Percentiles rank a stretch among this genome's conserved stretches.
Evolutionary conservation across 495 filamentous ascomycete genomes (phyloP).

Genomic region (Cenococcum geophilum): DNA sequence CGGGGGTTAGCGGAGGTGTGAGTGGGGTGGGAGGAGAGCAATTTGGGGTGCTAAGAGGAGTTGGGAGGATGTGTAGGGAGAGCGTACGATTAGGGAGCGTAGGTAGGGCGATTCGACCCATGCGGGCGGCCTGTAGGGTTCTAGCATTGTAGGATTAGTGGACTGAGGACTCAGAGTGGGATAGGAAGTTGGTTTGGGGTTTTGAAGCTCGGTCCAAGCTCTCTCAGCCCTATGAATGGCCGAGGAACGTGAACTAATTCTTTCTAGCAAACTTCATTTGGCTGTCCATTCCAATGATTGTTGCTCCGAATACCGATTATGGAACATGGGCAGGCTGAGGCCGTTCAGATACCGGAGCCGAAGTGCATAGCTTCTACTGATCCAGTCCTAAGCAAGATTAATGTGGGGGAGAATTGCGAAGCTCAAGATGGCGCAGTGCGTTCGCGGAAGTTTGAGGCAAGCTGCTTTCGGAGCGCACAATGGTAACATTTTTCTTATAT

Average conservation of each 20-base stretch:
- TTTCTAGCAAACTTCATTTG: neutral
- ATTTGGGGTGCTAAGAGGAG: constrained; percentile 10
- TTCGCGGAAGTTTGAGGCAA: constrained; percentile 13
- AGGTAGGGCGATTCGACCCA: constrained; percentile 43
- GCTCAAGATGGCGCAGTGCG: neutral
- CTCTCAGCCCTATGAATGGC: neutral
- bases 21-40: constrained; percentile 38
- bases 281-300: too few relatives aligned
- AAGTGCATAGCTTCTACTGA: constrained; percentile 1
- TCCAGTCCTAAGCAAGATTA: neutral
- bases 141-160: constrained; percentile 12
- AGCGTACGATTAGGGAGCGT: constrained; percentile 43
- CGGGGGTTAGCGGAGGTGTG: constrained; percentile 44
- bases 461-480: constrained; percentile 56
- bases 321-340: neutral
- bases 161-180: neutral
- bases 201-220: constrained; percentile 2
- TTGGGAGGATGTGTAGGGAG: constrained; percentile 1
- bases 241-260: neutral
- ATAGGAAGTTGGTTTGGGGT: neutral
- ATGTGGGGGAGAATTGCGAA: neutral
- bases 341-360: neutral
- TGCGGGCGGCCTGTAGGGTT: constrained; percentile 10
- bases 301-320: neutral
- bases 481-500: constrained; percentile 41